phyloP scores from a whole-genome alignment of 139 green algal species.

The Chlorella sp. region DNA sequence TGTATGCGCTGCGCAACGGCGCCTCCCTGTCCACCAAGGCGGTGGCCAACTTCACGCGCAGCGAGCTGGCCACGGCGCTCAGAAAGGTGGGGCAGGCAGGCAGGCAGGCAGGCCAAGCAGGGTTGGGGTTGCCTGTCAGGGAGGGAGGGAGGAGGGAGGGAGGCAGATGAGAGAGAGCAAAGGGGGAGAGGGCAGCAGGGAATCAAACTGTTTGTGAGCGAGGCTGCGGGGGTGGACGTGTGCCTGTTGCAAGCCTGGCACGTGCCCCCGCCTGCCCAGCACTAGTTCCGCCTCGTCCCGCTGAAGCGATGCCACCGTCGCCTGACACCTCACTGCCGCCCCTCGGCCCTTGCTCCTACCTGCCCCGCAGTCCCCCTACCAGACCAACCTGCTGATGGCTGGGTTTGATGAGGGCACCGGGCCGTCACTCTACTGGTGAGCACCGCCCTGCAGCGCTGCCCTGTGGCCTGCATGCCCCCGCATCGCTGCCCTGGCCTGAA shows the following conservation, averaged over 20 bases:
- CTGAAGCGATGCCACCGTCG: neutral
- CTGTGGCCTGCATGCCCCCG: no score
- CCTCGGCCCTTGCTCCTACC: neutral
- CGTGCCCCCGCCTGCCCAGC: neutral
- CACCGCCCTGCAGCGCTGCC: neutral
- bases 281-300: no score
- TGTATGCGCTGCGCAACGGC: slow-evolving; percentile 92
- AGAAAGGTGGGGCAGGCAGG: slow-evolving; percentile 64
- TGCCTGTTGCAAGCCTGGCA: no score
- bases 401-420: slow-evolving; percentile 90
- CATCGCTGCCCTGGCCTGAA: neutral
- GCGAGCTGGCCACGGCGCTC: slow-evolving; percentile 94
- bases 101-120: neutral
- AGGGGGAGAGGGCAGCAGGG: no score
- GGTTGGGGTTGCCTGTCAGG: no score
- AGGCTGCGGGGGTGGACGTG: no score
- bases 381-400: slow-evolving; percentile 95
- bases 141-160: no score
- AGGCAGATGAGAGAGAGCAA: no score
- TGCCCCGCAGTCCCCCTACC: slow-evolving; percentile 84
- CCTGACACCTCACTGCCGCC: neutral
- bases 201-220: no score
- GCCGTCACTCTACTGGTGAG: slow-evolving; percentile 90
- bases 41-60: slow-evolving; percentile 91
- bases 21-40: slow-evolving; percentile 86